phyloP scores from a whole-genome alignment of 345 rosid species.

The Citrus medica region DNA sequence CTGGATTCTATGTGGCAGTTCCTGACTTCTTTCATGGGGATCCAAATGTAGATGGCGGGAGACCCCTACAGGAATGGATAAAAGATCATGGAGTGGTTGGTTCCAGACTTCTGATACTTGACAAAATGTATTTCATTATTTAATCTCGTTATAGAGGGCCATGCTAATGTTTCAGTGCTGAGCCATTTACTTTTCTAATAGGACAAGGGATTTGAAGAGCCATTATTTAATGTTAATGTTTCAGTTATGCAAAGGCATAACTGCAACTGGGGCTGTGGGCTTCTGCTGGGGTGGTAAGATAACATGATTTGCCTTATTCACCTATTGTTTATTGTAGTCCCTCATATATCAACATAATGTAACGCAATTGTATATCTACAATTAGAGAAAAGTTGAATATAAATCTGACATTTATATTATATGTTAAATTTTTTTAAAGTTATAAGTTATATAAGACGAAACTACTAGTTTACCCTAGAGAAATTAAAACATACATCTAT shows the following conservation, averaged over 20 bases:
- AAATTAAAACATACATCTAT: no score
- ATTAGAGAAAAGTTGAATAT: background rate
- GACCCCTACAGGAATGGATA: slow-evolving; percentile 51
- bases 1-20: slow-evolving; percentile 66
- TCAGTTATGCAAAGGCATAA: no score
- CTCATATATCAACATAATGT: background rate
- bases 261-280: no score
- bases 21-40: slow-evolving; percentile 74
- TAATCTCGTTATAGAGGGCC: background rate
- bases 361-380: background rate
- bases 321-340: background rate
- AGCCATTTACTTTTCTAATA: slow-evolving; percentile 21
- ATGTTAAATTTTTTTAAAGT: no score
- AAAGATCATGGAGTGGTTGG: slow-evolving; percentile 65
- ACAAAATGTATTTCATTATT: background rate
- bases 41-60: slow-evolving; percentile 40
- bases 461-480: no score
- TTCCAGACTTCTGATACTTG: slow-evolving; percentile 11
- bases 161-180: background rate
- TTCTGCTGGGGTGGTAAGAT: no score
- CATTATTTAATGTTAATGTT: slow-evolving; percentile 15
- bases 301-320: background rate
- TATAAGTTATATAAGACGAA: no score
- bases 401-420: no score
- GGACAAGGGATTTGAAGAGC: slow-evolving; percentile 78